Evolutionary conservation across 306 rosid species (phyloP).

Genomic region (Inga leiocalycina): DNA sequence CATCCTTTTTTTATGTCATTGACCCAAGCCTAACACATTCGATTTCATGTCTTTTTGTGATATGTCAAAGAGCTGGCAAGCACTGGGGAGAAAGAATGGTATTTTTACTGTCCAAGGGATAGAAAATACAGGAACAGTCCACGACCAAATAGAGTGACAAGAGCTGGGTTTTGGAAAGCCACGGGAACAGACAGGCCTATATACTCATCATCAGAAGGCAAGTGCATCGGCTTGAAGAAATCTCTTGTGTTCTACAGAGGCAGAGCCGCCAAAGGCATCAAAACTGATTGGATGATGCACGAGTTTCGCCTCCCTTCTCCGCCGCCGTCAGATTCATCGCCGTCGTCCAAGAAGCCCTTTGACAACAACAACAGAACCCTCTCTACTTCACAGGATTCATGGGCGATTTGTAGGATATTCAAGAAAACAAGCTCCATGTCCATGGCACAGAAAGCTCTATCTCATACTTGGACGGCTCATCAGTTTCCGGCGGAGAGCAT

Average conservation of each 20-base stretch:
- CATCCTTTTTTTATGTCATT: neutral
- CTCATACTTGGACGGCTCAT: slow-evolving; percentile 68
- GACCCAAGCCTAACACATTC: neutral
- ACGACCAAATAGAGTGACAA: slow-evolving; percentile 82
- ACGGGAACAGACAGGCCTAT: slow-evolving; percentile 85
- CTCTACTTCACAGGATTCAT: slow-evolving; percentile 67
- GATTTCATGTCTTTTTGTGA: neutral
- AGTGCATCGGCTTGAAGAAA: slow-evolving; percentile 82
- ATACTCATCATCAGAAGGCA: slow-evolving; percentile 78
- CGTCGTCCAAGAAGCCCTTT: slow-evolving; percentile 48
- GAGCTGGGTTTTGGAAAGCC: slow-evolving; percentile 89
- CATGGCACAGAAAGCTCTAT: slow-evolving; percentile 70
- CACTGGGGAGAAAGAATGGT: slow-evolving; percentile 86
- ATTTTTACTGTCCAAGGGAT: slow-evolving; percentile 87
- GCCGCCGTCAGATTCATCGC: slow-evolving; percentile 37
- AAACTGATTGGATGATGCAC: slow-evolving; percentile 97
- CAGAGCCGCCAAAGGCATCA: slow-evolving; percentile 75
- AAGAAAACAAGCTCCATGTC: slow-evolving; percentile 77
- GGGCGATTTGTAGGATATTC: slow-evolving; percentile 93
- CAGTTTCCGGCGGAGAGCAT: slow-evolving; percentile 50
- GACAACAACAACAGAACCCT: slow-evolving; percentile 47
- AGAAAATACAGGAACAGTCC: slow-evolving; percentile 74
- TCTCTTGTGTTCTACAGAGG: slow-evolving; percentile 89
- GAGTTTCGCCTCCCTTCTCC: slow-evolving; percentile 75
- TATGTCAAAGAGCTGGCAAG: slow-evolving; percentile 51